These are phyloP conservation scores for Tolypocladium album DNA, from an alignment of 2,329 filamentous ascomycete species.

Conservation along the genomic window DNA sequence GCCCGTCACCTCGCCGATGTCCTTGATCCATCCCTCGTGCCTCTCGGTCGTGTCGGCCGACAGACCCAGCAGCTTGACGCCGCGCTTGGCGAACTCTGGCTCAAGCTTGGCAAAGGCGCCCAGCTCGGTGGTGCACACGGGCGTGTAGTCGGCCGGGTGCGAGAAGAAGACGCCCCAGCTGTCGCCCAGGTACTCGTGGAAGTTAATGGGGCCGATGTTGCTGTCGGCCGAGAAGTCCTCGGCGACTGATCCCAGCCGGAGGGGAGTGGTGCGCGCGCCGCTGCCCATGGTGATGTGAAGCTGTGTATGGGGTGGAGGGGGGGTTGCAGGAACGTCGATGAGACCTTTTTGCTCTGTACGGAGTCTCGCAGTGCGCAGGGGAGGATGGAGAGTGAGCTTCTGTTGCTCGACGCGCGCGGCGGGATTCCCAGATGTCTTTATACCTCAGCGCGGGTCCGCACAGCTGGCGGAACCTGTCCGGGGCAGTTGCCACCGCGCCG, in stretches of 20 bases:
- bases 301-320: background rate
- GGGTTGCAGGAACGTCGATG: background rate
- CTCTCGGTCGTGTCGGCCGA: slow-evolving; percentile 76
- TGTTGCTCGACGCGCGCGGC: background rate
- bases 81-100: slow-evolving; percentile 76
- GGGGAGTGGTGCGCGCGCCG: slow-evolving; percentile 17
- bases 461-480: background rate
- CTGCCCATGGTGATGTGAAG: slow-evolving; percentile 18
- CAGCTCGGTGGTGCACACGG: slow-evolving; percentile 92
- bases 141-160: slow-evolving; percentile 84
- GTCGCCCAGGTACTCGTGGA: slow-evolving; percentile 71
- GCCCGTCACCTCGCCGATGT: slow-evolving; percentile 71
- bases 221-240: slow-evolving; percentile 81
- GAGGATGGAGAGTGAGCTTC: background rate
- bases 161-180: slow-evolving; percentile 78
- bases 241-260: slow-evolving; percentile 56
- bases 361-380: background rate
- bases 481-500: background rate
- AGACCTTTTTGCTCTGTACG: background rate
- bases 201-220: slow-evolving; percentile 67
- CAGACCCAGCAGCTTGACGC: slow-evolving; percentile 85
- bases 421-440: background rate
- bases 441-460: background rate
- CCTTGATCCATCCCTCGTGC: slow-evolving; percentile 83
- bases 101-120: slow-evolving; percentile 86